Percentiles rank a stretch among this genome's conserved stretches.
phyloP scores from a whole-genome alignment of 2,329 filamentous ascomycete species.

The Trichothecium sympodiale region DNA sequence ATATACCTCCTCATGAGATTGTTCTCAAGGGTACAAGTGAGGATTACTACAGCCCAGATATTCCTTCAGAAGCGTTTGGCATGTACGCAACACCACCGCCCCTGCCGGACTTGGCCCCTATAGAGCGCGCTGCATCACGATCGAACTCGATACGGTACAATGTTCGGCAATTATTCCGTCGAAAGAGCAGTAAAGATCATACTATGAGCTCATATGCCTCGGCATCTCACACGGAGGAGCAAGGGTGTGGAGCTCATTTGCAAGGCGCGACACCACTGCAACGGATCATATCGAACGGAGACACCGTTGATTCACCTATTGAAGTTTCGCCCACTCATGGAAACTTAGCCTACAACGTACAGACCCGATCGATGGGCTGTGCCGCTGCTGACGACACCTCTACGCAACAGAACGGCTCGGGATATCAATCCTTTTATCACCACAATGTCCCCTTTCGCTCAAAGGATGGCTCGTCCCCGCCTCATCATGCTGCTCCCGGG shows the following conservation, averaged over 20 bases:
- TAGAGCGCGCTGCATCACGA: not conserved
- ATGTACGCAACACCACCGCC: conserved; percentile 14
- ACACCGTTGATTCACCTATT: conserved; percentile 18
- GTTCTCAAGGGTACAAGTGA: conserved; percentile 24
- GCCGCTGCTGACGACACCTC: too few relatives aligned
- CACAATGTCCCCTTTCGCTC: conserved; percentile 2
- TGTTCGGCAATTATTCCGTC: conserved; percentile 23
- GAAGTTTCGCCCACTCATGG: conserved; percentile 11
- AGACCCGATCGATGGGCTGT: too few relatives aligned
- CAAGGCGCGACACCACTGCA: not conserved
- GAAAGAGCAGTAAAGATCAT: conserved; percentile 20
- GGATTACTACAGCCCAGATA: conserved; percentile 29
- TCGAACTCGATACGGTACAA: conserved; percentile 24
- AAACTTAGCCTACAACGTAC: too few relatives aligned
- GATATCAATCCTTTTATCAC: not conserved
- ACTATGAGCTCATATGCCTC: conserved; percentile 13
- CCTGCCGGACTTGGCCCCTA: not conserved
- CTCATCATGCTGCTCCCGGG: conserved; percentile 25
- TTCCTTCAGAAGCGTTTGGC: conserved; percentile 29
- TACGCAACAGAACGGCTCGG: too few relatives aligned
- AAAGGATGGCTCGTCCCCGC: not conserved
- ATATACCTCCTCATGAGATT: conserved; percentile 14
- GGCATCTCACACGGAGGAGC: not conserved
- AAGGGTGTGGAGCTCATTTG: not conserved
- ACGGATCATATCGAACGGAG: conserved; percentile 5